Evolutionary conservation across 2,329 filamentous ascomycete genomes (phyloP).

Genomic region (Aspergillus transmontanensis): DNA sequence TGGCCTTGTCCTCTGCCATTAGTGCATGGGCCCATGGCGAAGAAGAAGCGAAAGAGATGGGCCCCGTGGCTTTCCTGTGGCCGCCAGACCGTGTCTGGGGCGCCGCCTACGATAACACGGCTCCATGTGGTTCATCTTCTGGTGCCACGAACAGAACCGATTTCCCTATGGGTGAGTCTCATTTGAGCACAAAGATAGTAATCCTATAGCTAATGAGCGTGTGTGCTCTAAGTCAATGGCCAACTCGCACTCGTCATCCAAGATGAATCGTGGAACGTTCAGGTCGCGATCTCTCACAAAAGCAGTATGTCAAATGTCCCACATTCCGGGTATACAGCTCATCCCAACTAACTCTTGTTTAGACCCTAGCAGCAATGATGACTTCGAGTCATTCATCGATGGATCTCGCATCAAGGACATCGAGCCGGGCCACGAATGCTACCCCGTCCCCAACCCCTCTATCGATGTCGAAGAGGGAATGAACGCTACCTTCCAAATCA

Average conservation of each 20-base stretch:
- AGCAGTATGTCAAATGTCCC: conserved; percentile 44
- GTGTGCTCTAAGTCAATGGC: conserved; percentile 50
- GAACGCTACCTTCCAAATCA: conserved; percentile 51
- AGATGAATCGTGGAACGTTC: conserved; percentile 58
- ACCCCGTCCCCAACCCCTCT: conserved; percentile 42
- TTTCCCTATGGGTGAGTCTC: conserved; percentile 56
- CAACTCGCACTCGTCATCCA: conserved; percentile 59
- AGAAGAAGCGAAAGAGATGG: conserved; percentile 45
- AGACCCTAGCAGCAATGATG: conserved; percentile 44
- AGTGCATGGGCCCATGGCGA: conserved; percentile 7
- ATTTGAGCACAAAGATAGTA: not conserved
- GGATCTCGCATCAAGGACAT: conserved; percentile 40
- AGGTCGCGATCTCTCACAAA: conserved; percentile 57
- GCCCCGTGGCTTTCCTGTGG: conserved; percentile 64
- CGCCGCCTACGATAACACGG: conserved; percentile 56
- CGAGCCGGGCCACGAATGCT: conserved; percentile 49
- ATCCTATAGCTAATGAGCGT: not conserved
- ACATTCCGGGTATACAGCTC: rapidly evolving
- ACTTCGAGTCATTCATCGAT: conserved; percentile 42
- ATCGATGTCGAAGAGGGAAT: conserved; percentile 37
- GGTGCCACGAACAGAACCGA: conserved; percentile 54
- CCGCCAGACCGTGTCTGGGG: conserved; percentile 60
- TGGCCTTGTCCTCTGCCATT: conserved; percentile 2
- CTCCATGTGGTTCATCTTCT: conserved; percentile 59
- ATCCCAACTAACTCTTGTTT: not conserved